These are phyloP conservation scores for Penicillium macrosclerotiorum DNA, from an alignment of 495 filamentous ascomycete genomes.

Conservation along the genomic window DNA sequence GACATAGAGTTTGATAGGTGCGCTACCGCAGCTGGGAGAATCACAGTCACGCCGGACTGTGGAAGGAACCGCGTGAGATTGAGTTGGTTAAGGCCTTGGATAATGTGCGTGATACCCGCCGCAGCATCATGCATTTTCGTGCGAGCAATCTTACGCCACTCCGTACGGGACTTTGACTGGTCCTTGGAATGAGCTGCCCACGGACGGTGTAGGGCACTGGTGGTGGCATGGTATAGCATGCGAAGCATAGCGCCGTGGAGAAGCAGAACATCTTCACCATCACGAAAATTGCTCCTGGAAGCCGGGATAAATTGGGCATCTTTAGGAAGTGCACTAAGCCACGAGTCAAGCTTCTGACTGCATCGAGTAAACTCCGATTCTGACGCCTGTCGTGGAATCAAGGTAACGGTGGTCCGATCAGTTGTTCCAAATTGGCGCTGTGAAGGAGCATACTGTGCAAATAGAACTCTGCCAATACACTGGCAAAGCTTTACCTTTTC, in stretches of 20 bases:
- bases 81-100: slow-evolving; percentile 63
- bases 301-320: slow-evolving; percentile 45
- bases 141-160: slow-evolving; percentile 54
- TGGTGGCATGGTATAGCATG: slow-evolving; percentile 83
- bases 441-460: slow-evolving; percentile 70
- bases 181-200: slow-evolving; percentile 60
- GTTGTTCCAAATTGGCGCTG: slow-evolving; percentile 64
- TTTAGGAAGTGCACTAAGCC: slow-evolving; percentile 64
- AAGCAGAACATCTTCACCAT: slow-evolving; percentile 56
- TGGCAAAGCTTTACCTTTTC: slow-evolving; percentile 82
- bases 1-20: slow-evolving; percentile 83
- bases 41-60: slow-evolving; percentile 80
- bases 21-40: slow-evolving; percentile 82
- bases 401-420: slow-evolving; percentile 74
- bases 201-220: slow-evolving; percentile 80
- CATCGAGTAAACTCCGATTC: slow-evolving; percentile 64
- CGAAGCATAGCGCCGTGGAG: slow-evolving; percentile 75
- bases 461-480: slow-evolving; percentile 75
- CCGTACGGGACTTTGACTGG: slow-evolving; percentile 37
- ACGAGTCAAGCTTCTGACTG: slow-evolving; percentile 66
- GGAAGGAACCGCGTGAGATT: slow-evolving; percentile 73
- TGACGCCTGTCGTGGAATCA: slow-evolving; percentile 75
- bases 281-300: slow-evolving; percentile 30
- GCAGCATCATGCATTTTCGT: slow-evolving; percentile 74
- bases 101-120: slow-evolving; percentile 71